These are phyloP conservation scores for Chaetomium olivaceum DNA, from an alignment of 2,329 filamentous ascomycete species.

Conservation along the genomic window DNA sequence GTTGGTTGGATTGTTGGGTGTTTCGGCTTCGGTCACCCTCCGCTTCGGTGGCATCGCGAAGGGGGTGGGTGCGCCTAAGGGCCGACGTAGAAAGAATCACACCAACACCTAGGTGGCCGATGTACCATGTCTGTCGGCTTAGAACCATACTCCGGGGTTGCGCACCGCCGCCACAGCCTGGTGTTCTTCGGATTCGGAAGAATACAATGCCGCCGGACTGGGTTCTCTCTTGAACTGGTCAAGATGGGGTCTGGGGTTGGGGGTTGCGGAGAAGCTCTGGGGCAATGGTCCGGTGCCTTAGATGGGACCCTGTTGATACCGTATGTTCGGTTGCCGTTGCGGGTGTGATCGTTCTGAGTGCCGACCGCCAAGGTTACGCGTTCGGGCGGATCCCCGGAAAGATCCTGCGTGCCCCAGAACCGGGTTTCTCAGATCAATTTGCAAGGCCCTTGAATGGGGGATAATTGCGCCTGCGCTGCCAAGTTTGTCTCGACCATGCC, in stretches of 20 bases:
- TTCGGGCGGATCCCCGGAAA: neutral
- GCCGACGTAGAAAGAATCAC: constrained; percentile 11
- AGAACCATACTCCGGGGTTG: constrained; percentile 6
- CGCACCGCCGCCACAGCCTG: neutral
- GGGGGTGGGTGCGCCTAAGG: neutral
- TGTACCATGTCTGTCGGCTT: constrained; percentile 16
- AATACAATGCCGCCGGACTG: neutral
- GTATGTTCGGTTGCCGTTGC: neutral
- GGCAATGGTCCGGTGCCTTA: neutral
- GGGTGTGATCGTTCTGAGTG: neutral
- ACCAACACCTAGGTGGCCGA: constrained; percentile 13
- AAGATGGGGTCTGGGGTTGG: neutral
- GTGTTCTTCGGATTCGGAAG: neutral
- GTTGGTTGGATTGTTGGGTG: constrained; percentile 10
- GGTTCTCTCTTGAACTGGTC: neutral
- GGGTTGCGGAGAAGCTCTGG: constrained; percentile 4
- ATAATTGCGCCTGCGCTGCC: neutral
- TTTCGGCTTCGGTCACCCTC: constrained; percentile 36
- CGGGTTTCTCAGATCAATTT: neutral
- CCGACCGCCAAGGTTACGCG: neutral
- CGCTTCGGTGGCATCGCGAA: constrained; percentile 44
- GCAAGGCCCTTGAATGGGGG: neutral
- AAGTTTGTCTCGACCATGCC: neutral
- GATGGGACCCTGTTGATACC: neutral
- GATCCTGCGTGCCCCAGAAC: neutral